A percentile compares a stretch with the other conserved stretches of the same genome.
phyloP scores from a whole-genome alignment of 2,329 filamentous ascomycete genomes.

The Aureobasidium uvarum region DNA sequence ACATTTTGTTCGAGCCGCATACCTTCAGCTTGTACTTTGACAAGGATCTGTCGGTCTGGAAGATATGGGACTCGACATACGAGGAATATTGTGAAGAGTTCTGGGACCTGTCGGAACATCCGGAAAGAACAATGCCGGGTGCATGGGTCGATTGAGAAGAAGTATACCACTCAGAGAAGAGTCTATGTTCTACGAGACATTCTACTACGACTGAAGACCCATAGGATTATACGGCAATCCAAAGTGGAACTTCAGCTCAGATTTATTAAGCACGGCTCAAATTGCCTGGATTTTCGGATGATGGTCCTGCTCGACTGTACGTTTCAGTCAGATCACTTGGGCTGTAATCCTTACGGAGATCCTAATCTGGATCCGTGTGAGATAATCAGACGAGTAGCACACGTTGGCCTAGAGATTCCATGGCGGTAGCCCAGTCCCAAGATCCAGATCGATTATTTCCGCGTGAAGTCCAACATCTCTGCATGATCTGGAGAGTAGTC shows the following conservation, averaged over 20 bases:
- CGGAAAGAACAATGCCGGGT: not conserved
- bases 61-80: not conserved
- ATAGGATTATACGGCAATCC: no score
- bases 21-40: not conserved
- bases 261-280: no score
- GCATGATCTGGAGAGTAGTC: conserved; percentile 15
- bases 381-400: conserved; percentile 25
- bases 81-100: not conserved
- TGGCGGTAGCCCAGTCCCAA: conserved; percentile 17
- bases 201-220: no score
- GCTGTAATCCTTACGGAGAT: no score
- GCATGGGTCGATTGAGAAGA: no score
- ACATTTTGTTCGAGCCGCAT: not conserved
- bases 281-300: no score
- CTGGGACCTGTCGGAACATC: not conserved
- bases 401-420: conserved; percentile 4
- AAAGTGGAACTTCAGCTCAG: no score
- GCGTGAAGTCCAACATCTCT: conserved; percentile 18
- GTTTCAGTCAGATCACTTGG: no score
- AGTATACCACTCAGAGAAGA: no score
- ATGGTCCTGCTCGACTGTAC: no score
- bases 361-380: no score
- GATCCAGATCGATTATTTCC: not conserved
- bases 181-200: no score
- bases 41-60: not conserved